These are phyloP conservation scores for Paecilomyces sp. DNA, from an alignment of 2,329 filamentous ascomycete genomes.

Conservation along the genomic window DNA sequence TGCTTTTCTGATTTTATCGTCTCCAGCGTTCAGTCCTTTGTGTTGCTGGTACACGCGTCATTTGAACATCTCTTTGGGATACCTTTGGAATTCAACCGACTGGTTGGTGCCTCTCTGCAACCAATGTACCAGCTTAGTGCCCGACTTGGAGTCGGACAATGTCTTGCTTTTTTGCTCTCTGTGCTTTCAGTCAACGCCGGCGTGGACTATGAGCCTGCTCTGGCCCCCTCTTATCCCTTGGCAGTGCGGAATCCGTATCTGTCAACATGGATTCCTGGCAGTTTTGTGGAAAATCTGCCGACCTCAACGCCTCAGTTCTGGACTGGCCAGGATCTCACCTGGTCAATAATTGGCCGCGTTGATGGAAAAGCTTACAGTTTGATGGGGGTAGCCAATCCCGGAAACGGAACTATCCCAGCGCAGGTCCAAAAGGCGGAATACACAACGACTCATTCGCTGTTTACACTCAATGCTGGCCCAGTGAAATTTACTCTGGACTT, in stretches of 20 bases:
- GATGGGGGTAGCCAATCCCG: conserved; percentile 29
- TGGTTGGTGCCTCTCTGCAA: background rate
- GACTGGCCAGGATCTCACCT: conserved; percentile 34
- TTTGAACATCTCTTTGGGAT: background rate
- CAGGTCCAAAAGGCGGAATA: conserved; percentile 29
- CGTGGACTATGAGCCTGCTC: conserved; percentile 15
- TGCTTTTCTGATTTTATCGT: background rate
- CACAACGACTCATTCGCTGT: conserved; percentile 36
- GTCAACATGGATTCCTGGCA: conserved; percentile 38
- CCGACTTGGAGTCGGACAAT: background rate
- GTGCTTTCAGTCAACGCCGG: background rate
- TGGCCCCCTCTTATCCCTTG: conserved; percentile 38
- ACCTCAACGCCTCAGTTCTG: conserved; percentile 37
- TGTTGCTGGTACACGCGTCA: background rate
- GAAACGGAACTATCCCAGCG: conserved; percentile 21
- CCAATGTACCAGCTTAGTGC: background rate
- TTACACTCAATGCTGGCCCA: conserved; percentile 30
- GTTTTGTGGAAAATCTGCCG: conserved; percentile 28
- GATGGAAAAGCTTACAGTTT: conserved; percentile 35
- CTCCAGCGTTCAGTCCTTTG: background rate
- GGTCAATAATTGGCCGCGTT: conserved; percentile 37
- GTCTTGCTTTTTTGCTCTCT: background rate
- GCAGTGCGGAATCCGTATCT: conserved; percentile 39
- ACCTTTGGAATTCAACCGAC: background rate
- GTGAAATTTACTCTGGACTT: conserved; percentile 35